These are phyloP conservation scores for Camelina laxa DNA, from an alignment of 345 rosid species.

Conservation along the genomic window DNA sequence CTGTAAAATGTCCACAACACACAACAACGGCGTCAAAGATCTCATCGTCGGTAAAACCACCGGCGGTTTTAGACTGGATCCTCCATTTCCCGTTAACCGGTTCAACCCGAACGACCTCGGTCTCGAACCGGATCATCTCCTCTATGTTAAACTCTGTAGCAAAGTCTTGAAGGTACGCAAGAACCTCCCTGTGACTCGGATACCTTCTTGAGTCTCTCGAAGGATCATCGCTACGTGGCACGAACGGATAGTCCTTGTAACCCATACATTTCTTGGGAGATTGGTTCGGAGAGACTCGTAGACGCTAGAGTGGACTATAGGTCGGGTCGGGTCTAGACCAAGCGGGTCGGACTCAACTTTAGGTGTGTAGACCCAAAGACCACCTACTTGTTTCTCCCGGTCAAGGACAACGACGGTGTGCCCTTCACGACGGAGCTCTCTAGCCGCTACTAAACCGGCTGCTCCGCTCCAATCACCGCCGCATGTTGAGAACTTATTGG, in stretches of 20 bases:
- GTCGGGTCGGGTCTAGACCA: slow-evolving; percentile 59
- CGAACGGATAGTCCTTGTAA: slow-evolving; percentile 67
- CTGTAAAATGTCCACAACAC: slow-evolving; percentile 67
- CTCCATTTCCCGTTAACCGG: slow-evolving; percentile 53
- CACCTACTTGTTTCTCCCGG: slow-evolving; percentile 62
- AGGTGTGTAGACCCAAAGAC: slow-evolving; percentile 76
- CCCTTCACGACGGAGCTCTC: slow-evolving; percentile 76
- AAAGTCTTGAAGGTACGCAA: slow-evolving; percentile 66
- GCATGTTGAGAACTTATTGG: slow-evolving; percentile 48
- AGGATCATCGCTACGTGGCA: slow-evolving; percentile 35
- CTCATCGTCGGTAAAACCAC: slow-evolving; percentile 43
- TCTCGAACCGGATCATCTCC: slow-evolving; percentile 67
- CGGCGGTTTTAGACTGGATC: slow-evolving; percentile 48
- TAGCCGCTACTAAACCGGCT: slow-evolving; percentile 71
- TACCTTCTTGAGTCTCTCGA: slow-evolving; percentile 66
- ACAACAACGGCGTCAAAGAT: slow-evolving; percentile 72
- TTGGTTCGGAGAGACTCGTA: slow-evolving; percentile 84
- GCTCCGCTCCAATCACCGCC: slow-evolving; percentile 92
- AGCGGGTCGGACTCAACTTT: slow-evolving; percentile 66
- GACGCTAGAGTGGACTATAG: slow-evolving; percentile 64
- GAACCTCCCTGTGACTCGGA: slow-evolving; percentile 75
- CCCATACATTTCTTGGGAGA: slow-evolving; percentile 85
- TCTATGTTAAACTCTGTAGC: slow-evolving; percentile 62
- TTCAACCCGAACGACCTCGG: slow-evolving; percentile 56
- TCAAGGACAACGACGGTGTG: slow-evolving; percentile 73